These are phyloP conservation scores for Penicillium turbatum DNA, from an alignment of 495 filamentous ascomycete species.

Conservation along the genomic window DNA sequence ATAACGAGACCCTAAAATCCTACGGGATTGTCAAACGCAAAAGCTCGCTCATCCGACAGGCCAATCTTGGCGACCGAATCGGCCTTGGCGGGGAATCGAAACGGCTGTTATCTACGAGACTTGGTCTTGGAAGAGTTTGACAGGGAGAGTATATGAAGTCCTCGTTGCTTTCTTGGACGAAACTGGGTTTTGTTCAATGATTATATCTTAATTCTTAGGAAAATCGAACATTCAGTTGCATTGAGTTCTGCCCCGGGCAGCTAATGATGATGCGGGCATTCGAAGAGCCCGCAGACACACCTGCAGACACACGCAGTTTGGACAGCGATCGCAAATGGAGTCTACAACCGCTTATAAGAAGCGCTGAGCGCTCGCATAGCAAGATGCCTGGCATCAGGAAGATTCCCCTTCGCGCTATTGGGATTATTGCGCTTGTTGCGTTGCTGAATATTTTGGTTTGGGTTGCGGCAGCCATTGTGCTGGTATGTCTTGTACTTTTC, in stretches of 20 bases:
- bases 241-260: background rate
- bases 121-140: too few species aligned
- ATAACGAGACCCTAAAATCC: too few species aligned
- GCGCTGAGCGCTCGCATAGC: slow-evolving; percentile 41
- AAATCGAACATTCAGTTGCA: too few species aligned
- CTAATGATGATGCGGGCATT: slow-evolving; percentile 1
- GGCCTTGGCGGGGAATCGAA: too few species aligned
- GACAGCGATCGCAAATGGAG: slow-evolving; percentile 31
- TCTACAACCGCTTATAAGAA: slow-evolving; percentile 29
- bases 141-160: too few species aligned
- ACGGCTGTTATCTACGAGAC: too few species aligned
- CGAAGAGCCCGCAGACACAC: background rate
- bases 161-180: too few species aligned
- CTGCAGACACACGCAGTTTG: slow-evolving; percentile 9
- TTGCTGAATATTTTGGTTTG: slow-evolving; percentile 67
- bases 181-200: too few species aligned
- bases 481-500: slow-evolving; percentile 40
- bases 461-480: slow-evolving; percentile 65
- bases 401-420: slow-evolving; percentile 61
- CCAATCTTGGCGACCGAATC: too few species aligned
- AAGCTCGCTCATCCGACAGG: too few species aligned
- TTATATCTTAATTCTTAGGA: too few species aligned
- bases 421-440: slow-evolving; percentile 62
- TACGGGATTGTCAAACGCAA: too few species aligned
- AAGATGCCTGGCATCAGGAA: slow-evolving; percentile 48